Evolutionary conservation across 441 rosid species (phyloP).

Genomic region (Dalechampia spathulata): DNA sequence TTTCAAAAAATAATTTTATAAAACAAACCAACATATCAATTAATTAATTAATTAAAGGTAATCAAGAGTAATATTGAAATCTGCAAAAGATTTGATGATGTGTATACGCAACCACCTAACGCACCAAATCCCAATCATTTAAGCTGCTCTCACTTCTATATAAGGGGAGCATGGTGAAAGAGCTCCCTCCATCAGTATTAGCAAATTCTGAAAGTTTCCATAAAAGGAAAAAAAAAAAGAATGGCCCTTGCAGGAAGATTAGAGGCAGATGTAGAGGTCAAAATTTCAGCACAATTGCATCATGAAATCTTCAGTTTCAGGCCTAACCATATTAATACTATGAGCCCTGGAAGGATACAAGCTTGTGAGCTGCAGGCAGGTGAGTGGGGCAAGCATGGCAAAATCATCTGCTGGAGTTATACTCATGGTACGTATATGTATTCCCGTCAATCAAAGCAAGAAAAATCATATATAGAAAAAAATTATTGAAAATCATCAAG

Average conservation of each 20-base stretch:
- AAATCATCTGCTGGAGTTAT: slow-evolving; percentile 28
- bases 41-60: too few species aligned
- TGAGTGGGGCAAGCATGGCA: slow-evolving; percentile 28
- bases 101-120: too few species aligned
- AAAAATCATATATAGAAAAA: too few species aligned
- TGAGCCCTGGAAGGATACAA: slow-evolving; percentile 17
- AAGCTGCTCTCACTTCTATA: background rate
- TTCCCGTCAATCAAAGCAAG: too few species aligned
- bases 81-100: too few species aligned
- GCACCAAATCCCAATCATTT: background rate
- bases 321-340: slow-evolving; percentile 31
- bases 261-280: slow-evolving; percentile 25
- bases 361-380: slow-evolving; percentile 27
- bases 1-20: too few species aligned
- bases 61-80: too few species aligned
- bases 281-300: slow-evolving; percentile 17
- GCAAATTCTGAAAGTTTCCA: background rate
- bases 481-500: too few species aligned
- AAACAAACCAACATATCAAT: too few species aligned
- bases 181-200: background rate
- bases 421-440: slow-evolving; percentile 29
- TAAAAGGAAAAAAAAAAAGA: background rate
- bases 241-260: slow-evolving; percentile 22
- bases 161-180: background rate
- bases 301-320: slow-evolving; percentile 22